Evolutionary conservation across 192 early-diverging fungal genomes (phyloP).

Genomic region (Chytriomyces hyalinus): DNA sequence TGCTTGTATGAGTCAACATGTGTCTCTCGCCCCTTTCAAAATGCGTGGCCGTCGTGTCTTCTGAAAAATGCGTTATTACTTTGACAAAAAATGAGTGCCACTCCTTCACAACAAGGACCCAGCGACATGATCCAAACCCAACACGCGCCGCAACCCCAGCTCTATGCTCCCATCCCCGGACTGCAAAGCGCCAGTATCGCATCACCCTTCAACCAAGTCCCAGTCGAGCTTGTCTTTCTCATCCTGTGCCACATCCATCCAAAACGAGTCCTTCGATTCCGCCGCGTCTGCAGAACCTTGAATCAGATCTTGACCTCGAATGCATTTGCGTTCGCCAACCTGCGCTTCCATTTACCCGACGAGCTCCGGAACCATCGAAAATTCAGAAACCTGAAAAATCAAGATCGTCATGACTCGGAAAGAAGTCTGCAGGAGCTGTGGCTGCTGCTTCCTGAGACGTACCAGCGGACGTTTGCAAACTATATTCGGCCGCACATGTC

Average conservation of each 20-base stretch:
- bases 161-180: neutral
- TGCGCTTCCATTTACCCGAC: neutral
- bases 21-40: neutral
- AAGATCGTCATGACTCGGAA: neutral
- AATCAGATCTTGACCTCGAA: neutral
- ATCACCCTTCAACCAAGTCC: neutral
- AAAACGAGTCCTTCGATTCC: neutral
- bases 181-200: neutral
- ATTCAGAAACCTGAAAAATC: neutral
- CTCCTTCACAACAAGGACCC: neutral
- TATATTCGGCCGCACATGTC: neutral
- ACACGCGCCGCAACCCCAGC: neutral
- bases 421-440: neutral
- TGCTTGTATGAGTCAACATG: neutral
- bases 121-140: neutral
- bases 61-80: neutral
- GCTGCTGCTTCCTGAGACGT: neutral
- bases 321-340: neutral
- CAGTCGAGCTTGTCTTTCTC: neutral
- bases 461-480: neutral
- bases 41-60: neutral
- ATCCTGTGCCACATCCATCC: slow-evolving; percentile 4
- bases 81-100: neutral
- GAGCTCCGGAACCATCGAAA: neutral
- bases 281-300: slow-evolving; percentile 7